Base-by-base conservation (phyloP, 805 yeast genomes). In the Candida boleticola region DNA sequence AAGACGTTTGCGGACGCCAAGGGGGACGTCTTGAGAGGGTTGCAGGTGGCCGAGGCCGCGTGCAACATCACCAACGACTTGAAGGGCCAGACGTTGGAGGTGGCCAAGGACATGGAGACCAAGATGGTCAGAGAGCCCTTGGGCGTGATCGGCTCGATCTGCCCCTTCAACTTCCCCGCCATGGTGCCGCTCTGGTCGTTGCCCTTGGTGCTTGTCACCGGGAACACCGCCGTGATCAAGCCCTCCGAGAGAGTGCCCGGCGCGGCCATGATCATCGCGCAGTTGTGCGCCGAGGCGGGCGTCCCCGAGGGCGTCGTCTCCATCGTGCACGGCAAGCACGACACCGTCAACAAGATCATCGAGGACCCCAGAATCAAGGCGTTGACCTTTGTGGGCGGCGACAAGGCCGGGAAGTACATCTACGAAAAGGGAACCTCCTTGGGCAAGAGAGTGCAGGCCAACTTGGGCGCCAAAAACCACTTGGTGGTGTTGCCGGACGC, bases 161-260 rank as follows among this genome's bases (percentile, higher is more conserved):
- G 85, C 49, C 92, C 92, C 17, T 84, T 84, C 71, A 84, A 84
- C 67, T 84, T 84, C 78, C 92, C 92, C 20, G 90, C 88, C 34
- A 84, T 84, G 92, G 86, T 85, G 51, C 84, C 84, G 7, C 68
- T 80, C 51, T 80, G 86, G 86, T 73, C 82, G 21, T 64, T 80
- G 42, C 86, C 86, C 5, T 68, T 81, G 49, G 66, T 77, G 11
- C 68, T 82, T 44, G 84, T 76, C 37, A 82, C 89, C 18, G 92
- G 92, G 49, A 85, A 84, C 70, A 80, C 89, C 31, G 74, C 78
- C 57, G 58, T 83, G 55, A 64, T 79, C 70, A 59, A 83, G 73
- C 76, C 76, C 2, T 63, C 85, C 40, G 92, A 84, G 68, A 65
- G 87, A 43, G 88, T 84, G 46, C 92, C 92, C n/a, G 89, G 89